Percentiles rank a stretch among this genome's conserved stretches.
phyloP scores from a whole-genome alignment of 2,329 filamentous ascomycete genomes.

The Ceratocystis ficicola region DNA sequence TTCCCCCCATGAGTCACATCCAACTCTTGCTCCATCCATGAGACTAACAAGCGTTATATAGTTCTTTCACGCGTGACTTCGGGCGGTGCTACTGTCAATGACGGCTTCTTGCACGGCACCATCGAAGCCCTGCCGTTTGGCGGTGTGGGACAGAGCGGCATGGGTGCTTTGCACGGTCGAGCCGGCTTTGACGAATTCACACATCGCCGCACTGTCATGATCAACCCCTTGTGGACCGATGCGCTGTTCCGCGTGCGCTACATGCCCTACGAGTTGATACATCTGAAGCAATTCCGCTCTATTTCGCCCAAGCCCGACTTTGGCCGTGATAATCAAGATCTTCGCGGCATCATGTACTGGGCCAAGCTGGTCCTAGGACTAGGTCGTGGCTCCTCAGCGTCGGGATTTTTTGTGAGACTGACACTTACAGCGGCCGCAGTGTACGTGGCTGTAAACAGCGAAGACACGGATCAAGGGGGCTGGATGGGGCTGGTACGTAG shows the following conservation, averaged over 20 bases:
- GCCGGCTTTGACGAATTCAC: slow-evolving; percentile 59
- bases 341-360: slow-evolving; percentile 45
- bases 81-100: slow-evolving; percentile 56
- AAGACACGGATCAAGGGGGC: neutral
- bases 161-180: slow-evolving; percentile 65
- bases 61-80: slow-evolving; percentile 53
- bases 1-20: neutral
- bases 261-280: slow-evolving; percentile 41
- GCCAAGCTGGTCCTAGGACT: slow-evolving; percentile 39
- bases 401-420: slow-evolving; percentile 44
- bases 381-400: slow-evolving; percentile 38
- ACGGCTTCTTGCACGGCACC: slow-evolving; percentile 55
- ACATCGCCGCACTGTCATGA: slow-evolving; percentile 46
- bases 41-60: slow-evolving; percentile 25
- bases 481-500: neutral
- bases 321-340: slow-evolving; percentile 45
- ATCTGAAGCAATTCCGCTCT: slow-evolving; percentile 34
- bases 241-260: slow-evolving; percentile 54
- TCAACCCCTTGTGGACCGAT: slow-evolving; percentile 57
- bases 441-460: slow-evolving; percentile 4
- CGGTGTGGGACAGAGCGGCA: slow-evolving; percentile 68
- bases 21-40: neutral
- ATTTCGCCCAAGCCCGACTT: slow-evolving; percentile 43
- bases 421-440: slow-evolving; percentile 23
- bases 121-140: slow-evolving; percentile 67